phyloP scores from a whole-genome alignment of 306 rosid species.

The Sicyos edulis region DNA sequence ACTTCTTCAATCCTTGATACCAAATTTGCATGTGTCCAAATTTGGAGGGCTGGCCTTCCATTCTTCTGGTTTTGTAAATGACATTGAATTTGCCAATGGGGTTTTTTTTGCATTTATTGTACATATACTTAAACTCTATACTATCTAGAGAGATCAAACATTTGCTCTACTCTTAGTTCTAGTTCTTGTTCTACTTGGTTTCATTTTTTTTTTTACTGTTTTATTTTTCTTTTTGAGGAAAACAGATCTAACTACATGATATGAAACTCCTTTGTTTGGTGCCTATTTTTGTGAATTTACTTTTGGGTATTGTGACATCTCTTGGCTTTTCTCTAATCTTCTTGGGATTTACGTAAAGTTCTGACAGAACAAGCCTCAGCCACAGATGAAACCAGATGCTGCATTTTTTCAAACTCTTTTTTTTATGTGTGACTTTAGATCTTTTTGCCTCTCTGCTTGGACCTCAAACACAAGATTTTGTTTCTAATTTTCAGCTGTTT shows the following conservation, averaged over 20 bases:
- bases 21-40: not conserved
- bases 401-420: not conserved
- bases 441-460: slow-evolving; percentile 11
- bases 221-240: not conserved
- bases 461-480: not conserved
- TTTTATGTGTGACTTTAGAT: not conserved
- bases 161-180: not conserved
- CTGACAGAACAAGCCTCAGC: slow-evolving; percentile 8
- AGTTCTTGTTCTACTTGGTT: not conserved
- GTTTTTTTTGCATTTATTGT: slow-evolving; percentile 16
- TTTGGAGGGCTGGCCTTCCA: not conserved
- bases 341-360: slow-evolving; percentile 30
- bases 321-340: slow-evolving; percentile 24
- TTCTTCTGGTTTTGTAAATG: slow-evolving; percentile 10
- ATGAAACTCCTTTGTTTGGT: slow-evolving; percentile 6
- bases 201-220: not conserved
- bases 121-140: slow-evolving; percentile 5
- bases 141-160: not conserved
- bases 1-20: slow-evolving; percentile 64
- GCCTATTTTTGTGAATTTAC: not conserved
- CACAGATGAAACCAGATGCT: slow-evolving; percentile 10
- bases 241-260: not conserved
- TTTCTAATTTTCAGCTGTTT: too few species aligned
- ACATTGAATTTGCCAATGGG: not conserved
- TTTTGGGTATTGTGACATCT: not conserved